Conservation (phyloP, 768 basidiomycete species). For the Inosperma sp. region DNA sequence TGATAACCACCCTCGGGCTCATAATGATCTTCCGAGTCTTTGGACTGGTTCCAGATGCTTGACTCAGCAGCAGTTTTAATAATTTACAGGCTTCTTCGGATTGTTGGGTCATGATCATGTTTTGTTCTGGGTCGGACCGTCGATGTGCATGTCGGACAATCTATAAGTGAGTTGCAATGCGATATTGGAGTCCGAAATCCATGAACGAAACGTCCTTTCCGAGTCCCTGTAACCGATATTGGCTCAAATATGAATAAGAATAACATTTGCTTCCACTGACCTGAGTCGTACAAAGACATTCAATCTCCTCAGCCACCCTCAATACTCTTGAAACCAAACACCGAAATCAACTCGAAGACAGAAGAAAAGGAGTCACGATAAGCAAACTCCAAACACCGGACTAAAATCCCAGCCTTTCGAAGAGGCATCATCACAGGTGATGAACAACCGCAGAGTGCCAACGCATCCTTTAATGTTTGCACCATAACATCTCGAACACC, state of each 20-base stretch:
- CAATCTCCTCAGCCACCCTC: slow-evolving; percentile 40
- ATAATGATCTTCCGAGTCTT: slow-evolving; percentile 16
- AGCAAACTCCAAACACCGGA: slow-evolving; percentile 50
- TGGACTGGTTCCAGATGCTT: slow-evolving; percentile 9
- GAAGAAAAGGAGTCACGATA: slow-evolving; percentile 41
- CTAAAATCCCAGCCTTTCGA: slow-evolving; percentile 51
- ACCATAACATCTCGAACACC: slow-evolving; percentile 40
- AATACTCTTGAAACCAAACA: slow-evolving; percentile 26
- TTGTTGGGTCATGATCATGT: slow-evolving; percentile 43
- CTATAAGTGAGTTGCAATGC: slow-evolving; percentile 58
- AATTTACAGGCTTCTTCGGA: slow-evolving; percentile 49
- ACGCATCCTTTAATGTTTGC: slow-evolving; percentile 43
- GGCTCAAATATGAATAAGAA: background rate
- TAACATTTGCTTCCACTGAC: slow-evolving; percentile 29
- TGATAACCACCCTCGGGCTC: slow-evolving; percentile 22
- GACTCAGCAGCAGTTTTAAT: slow-evolving; percentile 37
- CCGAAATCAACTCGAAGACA: slow-evolving; percentile 22
- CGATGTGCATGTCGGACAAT: slow-evolving; percentile 68
- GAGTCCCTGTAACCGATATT: slow-evolving; percentile 26
- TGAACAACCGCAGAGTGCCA: slow-evolving; percentile 44
- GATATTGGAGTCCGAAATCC: slow-evolving; percentile 43
- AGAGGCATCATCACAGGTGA: slow-evolving; percentile 48
- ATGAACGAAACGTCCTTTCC: slow-evolving; percentile 34
- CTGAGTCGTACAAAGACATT: slow-evolving; percentile 36
- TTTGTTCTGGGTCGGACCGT: slow-evolving; percentile 40